Evolutionary conservation across 2,329 filamentous ascomycete genomes (phyloP).

Genomic region (Eurotiales sp.): DNA sequence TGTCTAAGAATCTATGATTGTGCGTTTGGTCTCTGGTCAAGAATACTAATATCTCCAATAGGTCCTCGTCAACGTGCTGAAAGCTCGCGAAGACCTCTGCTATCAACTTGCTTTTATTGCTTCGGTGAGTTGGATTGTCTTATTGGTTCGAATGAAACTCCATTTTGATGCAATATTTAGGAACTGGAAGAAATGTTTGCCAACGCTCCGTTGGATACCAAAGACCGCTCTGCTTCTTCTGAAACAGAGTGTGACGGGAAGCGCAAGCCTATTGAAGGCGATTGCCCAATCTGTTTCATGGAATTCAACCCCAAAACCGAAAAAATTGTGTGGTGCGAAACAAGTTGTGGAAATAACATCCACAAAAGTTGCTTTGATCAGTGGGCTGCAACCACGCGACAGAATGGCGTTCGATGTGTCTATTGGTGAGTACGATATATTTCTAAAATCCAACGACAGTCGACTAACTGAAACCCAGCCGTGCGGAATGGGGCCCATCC

Average conservation of each 20-base stretch:
- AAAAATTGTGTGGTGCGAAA: conserved; percentile 56
- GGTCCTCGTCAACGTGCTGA: conserved; percentile 56
- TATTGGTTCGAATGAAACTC: not conserved
- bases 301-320: conserved; percentile 48
- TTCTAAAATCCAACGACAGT: not conserved
- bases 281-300: conserved; percentile 62
- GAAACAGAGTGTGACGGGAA: conserved; percentile 40
- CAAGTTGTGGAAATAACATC: conserved; percentile 61
- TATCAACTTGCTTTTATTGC: conserved; percentile 60
- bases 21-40: not conserved
- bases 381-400: conserved; percentile 43
- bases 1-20: conserved; percentile 1
- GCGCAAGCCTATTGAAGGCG: conserved; percentile 57
- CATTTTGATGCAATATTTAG: conserved; percentile 17
- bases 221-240: conserved; percentile 36
- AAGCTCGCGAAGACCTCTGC: conserved; percentile 52
- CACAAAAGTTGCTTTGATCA: conserved; percentile 55
- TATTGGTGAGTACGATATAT: conserved; percentile 38
- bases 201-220: conserved; percentile 50
- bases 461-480: conserved; percentile 25
- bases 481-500: conserved; percentile 38
- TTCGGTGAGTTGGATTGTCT: conserved; percentile 30
- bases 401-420: conserved; percentile 37
- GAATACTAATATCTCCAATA: conserved; percentile 21
- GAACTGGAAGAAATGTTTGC: conserved; percentile 57